A percentile compares a stretch with the other conserved stretches of the same genome.
These are phyloP conservation scores for Calendula officinalis DNA, from an alignment of 129 eudicot genomes.

Conservation along the genomic window DNA sequence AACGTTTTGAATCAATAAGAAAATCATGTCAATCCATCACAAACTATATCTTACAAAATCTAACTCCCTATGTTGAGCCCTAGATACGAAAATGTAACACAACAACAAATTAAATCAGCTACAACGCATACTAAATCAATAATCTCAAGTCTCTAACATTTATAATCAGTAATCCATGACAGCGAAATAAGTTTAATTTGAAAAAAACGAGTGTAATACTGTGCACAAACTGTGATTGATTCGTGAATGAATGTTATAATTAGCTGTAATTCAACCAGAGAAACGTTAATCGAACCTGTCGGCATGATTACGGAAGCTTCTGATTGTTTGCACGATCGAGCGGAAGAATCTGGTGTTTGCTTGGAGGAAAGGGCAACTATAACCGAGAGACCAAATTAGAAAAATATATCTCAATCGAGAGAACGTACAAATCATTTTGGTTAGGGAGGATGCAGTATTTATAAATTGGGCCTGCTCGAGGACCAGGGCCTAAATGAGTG, in stretches of 20 bases:
- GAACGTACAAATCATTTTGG: neutral
- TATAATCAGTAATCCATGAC: neutral
- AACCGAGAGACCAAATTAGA: slow-evolving; percentile 23
- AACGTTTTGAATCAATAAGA: neutral
- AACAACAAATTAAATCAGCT: slow-evolving; percentile 3
- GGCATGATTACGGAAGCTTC: slow-evolving; percentile 36
- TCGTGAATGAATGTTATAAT: slow-evolving; percentile 5
- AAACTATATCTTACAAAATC: slow-evolving; percentile 10
- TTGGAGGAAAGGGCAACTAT: slow-evolving; percentile 57
- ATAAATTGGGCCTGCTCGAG: slow-evolving; percentile 5
- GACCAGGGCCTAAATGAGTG: no score
- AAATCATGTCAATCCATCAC: neutral
- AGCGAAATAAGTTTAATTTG: neutral
- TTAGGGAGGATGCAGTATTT: neutral
- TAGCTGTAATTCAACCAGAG: slow-evolving; percentile 6
- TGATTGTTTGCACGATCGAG: slow-evolving; percentile 38
- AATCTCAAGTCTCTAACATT: neutral
- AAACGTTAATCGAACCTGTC: slow-evolving; percentile 40
- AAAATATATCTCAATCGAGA: neutral
- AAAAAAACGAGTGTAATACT: neutral
- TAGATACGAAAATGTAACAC: slow-evolving; percentile 19
- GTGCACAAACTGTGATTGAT: neutral
- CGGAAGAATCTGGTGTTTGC: slow-evolving; percentile 30
- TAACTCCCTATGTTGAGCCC: slow-evolving; percentile 22
- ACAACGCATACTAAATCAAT: neutral